Base-by-base conservation (phyloP, 345 rosid species). In the Melaleuca alternifolia region DNA sequence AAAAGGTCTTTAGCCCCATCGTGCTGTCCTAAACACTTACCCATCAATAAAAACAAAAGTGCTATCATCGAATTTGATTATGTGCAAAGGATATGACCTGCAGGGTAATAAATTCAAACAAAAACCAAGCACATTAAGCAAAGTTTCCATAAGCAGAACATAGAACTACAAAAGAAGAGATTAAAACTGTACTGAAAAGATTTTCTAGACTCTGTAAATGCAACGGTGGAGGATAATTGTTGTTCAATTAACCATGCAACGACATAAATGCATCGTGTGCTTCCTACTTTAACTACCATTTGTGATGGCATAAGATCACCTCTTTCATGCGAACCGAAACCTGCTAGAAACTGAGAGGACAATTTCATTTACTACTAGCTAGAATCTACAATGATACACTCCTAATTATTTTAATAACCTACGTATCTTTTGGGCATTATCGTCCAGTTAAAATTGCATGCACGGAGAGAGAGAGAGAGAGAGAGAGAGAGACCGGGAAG, bases 1-100 rank as follows among this genome's bases (percentile, higher is more conserved):
- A 51, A 53, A 65, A 33, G 76, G 48, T 37, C 79, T 9, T 33
- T 46, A 71, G 23, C 79, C 26, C 48, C 79, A 71, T 71, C 7
- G 1, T 71, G 79, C 48, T 16, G 24, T 71, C 51, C 33, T 41
- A 24, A 84, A 48, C 2, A 87, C 20, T 20, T 53, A 28, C 56
- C 81, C 16, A 56, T 28, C 51, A 59, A 30, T 65, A 12, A 44
- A 53, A 76, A 50, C 54, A 18, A 44, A 13, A 33, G 20, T 0
- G 13, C 30, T 75, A 51, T 33, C 12, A 48, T 37, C n/a, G 0
- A 77, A 46, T 83, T 85, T 44, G 52, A 37, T 61, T 13, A 10
- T 3, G 15, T 0, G 18, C 13, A 56, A 95, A 95, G 98, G 99
- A 97, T 97, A 97, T 97, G 99, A 97, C 99, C 98, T 97, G 95